A percentile compares a stretch with the other conserved stretches of the same genome.
These are phyloP conservation scores for Sugiyamaella marilandica DNA, from an alignment of 805 yeast species.

Conservation along the genomic window DNA sequence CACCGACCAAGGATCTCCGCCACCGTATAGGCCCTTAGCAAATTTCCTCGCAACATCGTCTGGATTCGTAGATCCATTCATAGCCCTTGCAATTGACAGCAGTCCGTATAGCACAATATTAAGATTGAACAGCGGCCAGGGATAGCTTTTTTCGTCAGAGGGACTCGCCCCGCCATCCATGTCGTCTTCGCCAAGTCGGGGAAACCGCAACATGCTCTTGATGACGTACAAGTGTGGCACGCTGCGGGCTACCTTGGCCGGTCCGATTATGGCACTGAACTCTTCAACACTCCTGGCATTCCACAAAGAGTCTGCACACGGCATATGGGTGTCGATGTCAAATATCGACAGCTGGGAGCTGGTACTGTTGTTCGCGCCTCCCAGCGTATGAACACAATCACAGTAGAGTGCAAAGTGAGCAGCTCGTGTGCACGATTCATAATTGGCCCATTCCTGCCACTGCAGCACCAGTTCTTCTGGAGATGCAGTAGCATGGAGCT, in stretches of 20 bases:
- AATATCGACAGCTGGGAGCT: constrained; percentile 24
- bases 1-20: constrained; percentile 9
- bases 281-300: constrained; percentile 22
- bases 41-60: constrained; percentile 8
- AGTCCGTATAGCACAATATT: constrained; percentile 27
- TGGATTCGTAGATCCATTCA: constrained; percentile 12
- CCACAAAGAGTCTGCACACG: constrained; percentile 30
- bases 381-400: constrained; percentile 23
- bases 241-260: constrained; percentile 17
- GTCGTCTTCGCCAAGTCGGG: constrained; percentile 22
- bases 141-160: constrained; percentile 2
- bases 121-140: constrained; percentile 24
- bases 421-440: constrained; percentile 41
- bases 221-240: constrained; percentile 30
- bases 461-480: constrained; percentile 28
- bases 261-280: constrained; percentile 28
- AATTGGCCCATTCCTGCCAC: constrained; percentile 46
- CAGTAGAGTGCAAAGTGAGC: constrained; percentile 26
- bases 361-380: constrained; percentile 2
- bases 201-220: constrained; percentile 31
- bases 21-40: not conserved
- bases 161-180: not conserved
- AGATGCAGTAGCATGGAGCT: constrained; percentile 18
- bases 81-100: constrained; percentile 24
- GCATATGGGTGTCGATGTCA: constrained; percentile 30